Evolutionary conservation across 306 rosid species (phyloP), one percentile per base, ranked within the genome.

Genomic region (Cicer cuneatum): DNA sequence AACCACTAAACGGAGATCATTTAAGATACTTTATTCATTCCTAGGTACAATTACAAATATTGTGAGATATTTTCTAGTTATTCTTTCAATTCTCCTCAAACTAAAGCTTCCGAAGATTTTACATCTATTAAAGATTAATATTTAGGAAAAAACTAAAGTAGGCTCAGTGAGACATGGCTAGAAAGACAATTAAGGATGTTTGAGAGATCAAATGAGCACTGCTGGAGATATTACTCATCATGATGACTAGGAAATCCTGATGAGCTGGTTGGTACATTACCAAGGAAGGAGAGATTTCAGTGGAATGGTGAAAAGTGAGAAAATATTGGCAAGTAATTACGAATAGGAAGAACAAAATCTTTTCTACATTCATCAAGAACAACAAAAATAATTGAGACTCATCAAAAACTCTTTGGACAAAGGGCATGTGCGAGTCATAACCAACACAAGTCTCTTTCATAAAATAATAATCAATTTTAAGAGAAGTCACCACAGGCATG

Each of bases 401-500:
- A 4, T 38, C 51, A 39, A 40, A 21, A 7, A 19, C 10, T 18
- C 7, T 39, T 62, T 19, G 47, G 46, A 39, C 48, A 62, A 38
- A 62, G 59, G 38, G 62, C 70, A 16, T 45, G 21, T 61, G 19
- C 7, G 47, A 59, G 37, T 60, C 47, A 35, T 60, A 61, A 46
- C 57, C 60, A 33, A 43, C 57, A 66, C 38, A 66, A 66, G 40
- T 66, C 6, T 2, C 49, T 29, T 29, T 29, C 14, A 21, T 12
- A 24, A 42, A 16, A 64, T 41, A 53, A 42, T 65, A 12, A 11
- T 18, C 52, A 65, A 16, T 7, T 18, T 10, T 15, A 16, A 41
- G 70, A 65, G 52, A 65, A 65, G n/a, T 49, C 58, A n/a, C 43
- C 59, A 33, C 29, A 13, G 33, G 33, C 40, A 29, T 67, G 73